Conservation (phyloP, 148 eudicot species). For the Diospyros kaki region DNA sequence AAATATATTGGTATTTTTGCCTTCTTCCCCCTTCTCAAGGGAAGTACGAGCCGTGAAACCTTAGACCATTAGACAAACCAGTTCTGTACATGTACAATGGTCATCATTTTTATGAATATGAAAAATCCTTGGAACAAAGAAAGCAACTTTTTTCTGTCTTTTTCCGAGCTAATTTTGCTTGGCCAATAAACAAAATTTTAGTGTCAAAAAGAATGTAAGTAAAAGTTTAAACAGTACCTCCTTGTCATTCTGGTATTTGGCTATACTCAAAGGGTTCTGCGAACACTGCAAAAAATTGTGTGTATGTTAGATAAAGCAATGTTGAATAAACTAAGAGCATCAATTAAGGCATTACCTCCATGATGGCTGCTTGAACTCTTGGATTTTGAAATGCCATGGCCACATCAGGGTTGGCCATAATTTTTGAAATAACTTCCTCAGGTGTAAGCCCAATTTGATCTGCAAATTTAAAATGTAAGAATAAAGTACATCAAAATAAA, state of each 20-base stretch:
- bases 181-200: background rate
- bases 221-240: conserved; percentile 49
- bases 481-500: background rate
- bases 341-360: conserved; percentile 65
- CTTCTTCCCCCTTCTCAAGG: too few relatives aligned
- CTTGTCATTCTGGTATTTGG: conserved; percentile 87
- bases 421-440: conserved; percentile 89
- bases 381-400: conserved; percentile 99
- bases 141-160: background rate
- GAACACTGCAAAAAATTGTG: conserved; percentile 68
- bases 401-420: conserved; percentile 90
- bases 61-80: too few relatives aligned
- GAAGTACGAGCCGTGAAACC: too few relatives aligned
- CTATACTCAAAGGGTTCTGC: conserved; percentile 78
- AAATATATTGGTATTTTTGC: too few relatives aligned
- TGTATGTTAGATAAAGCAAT: conserved; percentile 9
- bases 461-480: conserved; percentile 18
- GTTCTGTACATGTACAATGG: background rate
- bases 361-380: conserved; percentile 91
- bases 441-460: conserved; percentile 95
- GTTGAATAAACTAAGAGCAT: background rate
- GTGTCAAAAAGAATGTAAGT: background rate
- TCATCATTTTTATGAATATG: background rate
- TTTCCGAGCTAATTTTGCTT: background rate
- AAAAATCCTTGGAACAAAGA: too few relatives aligned